Percentiles rank a stretch among this genome's conserved stretches.
Evolutionary conservation across 2,329 filamentous ascomycete species (phyloP).

Genomic region (Clarireedia monteithiana): DNA sequence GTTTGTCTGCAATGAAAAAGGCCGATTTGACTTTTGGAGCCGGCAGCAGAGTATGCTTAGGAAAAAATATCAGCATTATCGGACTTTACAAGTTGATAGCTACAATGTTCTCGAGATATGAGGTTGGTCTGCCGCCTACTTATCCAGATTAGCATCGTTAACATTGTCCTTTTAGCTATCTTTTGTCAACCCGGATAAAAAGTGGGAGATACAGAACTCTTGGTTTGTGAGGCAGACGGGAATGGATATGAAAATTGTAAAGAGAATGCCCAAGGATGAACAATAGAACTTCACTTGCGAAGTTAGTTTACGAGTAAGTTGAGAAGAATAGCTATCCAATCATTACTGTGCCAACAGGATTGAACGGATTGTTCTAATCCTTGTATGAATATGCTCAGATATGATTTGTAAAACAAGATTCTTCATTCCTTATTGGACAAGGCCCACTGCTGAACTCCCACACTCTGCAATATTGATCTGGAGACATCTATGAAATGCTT

Average conservation of each 20-base stretch:
- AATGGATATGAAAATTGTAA: slow-evolving; percentile 11
- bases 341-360: too few relatives aligned
- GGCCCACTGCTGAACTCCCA: too few relatives aligned
- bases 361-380: too few relatives aligned
- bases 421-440: too few relatives aligned
- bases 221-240: slow-evolving; percentile 34
- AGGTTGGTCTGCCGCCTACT: slow-evolving; percentile 27
- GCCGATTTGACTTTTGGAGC: slow-evolving; percentile 35
- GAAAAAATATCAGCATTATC: slow-evolving; percentile 34
- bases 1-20: slow-evolving; percentile 33
- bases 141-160: too few relatives aligned
- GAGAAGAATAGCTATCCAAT: too few relatives aligned
- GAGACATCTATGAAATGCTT: too few relatives aligned
- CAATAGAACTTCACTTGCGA: too few relatives aligned
- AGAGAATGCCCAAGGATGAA: background rate
- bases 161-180: slow-evolving; percentile 24
- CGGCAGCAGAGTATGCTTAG: slow-evolving; percentile 36
- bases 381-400: too few relatives aligned
- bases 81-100: slow-evolving; percentile 41
- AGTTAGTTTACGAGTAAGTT: too few relatives aligned
- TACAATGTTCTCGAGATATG: slow-evolving; percentile 37
- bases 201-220: slow-evolving; percentile 34
- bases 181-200: slow-evolving; percentile 29
- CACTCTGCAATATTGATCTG: too few relatives aligned
- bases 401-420: too few relatives aligned